Evolutionary conservation across 352 stramenopile species (phyloP).

Genomic region (Discostella stelligera): DNA sequence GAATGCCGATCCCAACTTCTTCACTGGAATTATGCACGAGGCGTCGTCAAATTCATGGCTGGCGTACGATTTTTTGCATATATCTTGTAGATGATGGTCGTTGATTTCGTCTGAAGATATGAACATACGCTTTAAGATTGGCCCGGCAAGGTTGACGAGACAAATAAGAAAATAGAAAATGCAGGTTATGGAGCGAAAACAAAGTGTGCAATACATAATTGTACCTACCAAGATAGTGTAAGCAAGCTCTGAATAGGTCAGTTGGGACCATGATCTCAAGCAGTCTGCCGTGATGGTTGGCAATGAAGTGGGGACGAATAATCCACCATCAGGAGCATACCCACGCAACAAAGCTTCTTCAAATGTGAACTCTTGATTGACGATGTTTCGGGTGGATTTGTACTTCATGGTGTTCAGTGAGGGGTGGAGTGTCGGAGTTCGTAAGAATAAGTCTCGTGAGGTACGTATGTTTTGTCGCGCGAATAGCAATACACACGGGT

Average conservation of each 20-base stretch:
- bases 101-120: conserved; percentile 59
- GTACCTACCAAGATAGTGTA: conserved; percentile 54
- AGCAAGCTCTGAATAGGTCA: conserved; percentile 68
- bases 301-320: conserved; percentile 77
- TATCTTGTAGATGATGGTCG: conserved; percentile 43
- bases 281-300: conserved; percentile 45
- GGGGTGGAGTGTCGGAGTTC: too few relatives aligned
- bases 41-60: conserved; percentile 55
- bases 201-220: not conserved
- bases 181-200: not conserved
- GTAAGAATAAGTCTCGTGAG: too few relatives aligned
- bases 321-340: conserved; percentile 79
- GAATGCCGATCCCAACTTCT: conserved; percentile 48
- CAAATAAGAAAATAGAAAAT: not conserved
- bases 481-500: too few relatives aligned
- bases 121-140: conserved; percentile 53
- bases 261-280: conserved; percentile 57
- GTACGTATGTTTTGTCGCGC: too few relatives aligned
- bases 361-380: conserved; percentile 51
- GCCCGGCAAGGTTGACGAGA: not conserved
- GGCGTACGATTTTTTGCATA: conserved; percentile 58
- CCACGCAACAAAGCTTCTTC: conserved; percentile 75
- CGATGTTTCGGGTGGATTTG: conserved; percentile 56
- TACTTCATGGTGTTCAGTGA: conserved; percentile 55
- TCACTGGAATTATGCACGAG: conserved; percentile 50